phyloP scores from a whole-genome alignment of 208 protist species.

The Leishmania guyanensis region DNA sequence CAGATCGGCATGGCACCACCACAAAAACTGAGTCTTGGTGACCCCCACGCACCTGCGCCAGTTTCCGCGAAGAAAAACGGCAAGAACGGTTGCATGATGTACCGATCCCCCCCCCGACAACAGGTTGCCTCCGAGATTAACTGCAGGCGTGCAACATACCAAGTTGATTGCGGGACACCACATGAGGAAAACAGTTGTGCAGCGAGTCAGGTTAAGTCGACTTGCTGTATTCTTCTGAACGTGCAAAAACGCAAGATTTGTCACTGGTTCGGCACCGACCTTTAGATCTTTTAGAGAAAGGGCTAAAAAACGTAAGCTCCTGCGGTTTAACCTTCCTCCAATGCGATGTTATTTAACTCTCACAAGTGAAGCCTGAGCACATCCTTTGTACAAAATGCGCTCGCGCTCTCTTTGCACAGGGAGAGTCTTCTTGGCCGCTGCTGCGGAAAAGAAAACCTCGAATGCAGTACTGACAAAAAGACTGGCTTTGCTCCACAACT shows the following conservation, averaged over 20 bases:
- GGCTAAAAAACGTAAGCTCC: not conserved
- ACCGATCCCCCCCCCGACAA: not conserved
- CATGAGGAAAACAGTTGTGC: not conserved
- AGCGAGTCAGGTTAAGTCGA: not conserved
- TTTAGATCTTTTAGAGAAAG: not conserved
- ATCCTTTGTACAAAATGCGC: not conserved
- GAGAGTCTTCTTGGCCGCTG: not conserved
- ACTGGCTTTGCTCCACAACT: not conserved
- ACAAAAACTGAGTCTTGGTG: not conserved
- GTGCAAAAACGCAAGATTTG: not conserved
- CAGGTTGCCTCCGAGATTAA: not conserved
- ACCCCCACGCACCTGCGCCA: not conserved
- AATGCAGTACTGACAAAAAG: not conserved
- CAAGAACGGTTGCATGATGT: not conserved
- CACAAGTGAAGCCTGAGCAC: no score
- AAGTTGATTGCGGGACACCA: not conserved
- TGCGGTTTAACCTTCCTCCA: not conserved
- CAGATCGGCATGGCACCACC: no score
- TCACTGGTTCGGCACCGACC: not conserved
- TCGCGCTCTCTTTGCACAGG: not conserved
- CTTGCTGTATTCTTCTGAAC: not conserved
- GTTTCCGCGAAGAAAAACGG: not conserved
- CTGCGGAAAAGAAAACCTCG: not conserved
- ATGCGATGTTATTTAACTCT: not conserved
- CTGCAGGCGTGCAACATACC: not conserved